Conservation (phyloP, 2,329 filamentous ascomycete species). For the Neonectria magnoliae region DNA sequence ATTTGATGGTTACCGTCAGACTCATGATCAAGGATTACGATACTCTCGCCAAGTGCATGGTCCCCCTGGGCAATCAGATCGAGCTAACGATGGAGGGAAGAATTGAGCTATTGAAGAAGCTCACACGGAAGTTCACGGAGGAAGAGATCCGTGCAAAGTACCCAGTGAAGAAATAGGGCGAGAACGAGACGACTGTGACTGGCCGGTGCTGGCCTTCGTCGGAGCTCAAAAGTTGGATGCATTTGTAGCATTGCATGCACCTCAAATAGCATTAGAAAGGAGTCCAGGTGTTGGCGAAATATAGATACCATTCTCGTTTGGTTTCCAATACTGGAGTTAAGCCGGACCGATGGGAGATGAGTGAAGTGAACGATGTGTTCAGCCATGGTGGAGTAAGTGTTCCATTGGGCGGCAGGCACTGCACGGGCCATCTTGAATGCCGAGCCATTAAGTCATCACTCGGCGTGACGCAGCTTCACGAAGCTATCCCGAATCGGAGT, state of each 20-base stretch:
- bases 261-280: not conserved
- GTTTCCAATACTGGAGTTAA: not conserved
- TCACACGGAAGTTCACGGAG: constrained; percentile 38
- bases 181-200: not conserved
- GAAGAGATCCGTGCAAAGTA: constrained; percentile 39
- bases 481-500: constrained; percentile 43
- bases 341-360: not conserved
- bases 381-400: constrained; percentile 13
- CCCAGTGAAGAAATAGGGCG: constrained; percentile 20
- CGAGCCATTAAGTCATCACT: constrained; percentile 40
- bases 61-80: constrained; percentile 79
- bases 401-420: not conserved
- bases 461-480: constrained; percentile 40
- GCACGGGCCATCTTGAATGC: constrained; percentile 36
- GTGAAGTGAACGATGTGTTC: constrained; percentile 2
- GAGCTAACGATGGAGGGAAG: constrained; percentile 65
- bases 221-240: not conserved
- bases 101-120: constrained; percentile 33
- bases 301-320: not conserved
- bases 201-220: constrained; percentile 5
- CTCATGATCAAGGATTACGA: constrained; percentile 77
- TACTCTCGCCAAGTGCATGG: constrained; percentile 73
- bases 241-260: not conserved
- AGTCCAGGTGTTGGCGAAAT: not conserved
- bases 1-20: constrained; percentile 77